These are phyloP conservation scores for Boletellus deceptivus DNA, from an alignment of 1,284 basidiomycete species.

Conservation along the genomic window DNA sequence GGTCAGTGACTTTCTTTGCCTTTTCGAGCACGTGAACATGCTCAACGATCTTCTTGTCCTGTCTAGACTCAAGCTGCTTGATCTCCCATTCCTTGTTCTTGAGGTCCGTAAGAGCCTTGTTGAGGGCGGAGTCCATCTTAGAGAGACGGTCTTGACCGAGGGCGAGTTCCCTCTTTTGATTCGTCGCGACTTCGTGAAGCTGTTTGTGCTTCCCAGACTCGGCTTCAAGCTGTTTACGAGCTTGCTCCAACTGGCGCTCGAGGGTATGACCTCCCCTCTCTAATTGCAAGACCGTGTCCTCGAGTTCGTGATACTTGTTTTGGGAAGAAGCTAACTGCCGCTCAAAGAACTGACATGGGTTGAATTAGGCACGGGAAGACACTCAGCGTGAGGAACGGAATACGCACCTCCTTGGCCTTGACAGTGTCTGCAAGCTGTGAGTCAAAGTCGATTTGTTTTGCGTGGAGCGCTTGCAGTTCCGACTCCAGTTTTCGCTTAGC, in stretches of 20 bases:
- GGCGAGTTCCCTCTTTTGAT: conserved; percentile 67
- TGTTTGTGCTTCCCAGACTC: conserved; percentile 70
- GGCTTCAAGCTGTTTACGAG: conserved; percentile 66
- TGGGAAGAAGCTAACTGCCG: conserved; percentile 73
- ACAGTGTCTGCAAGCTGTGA: conserved; percentile 59
- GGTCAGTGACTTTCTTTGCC: conserved; percentile 94
- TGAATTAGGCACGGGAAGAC: conserved; percentile 3
- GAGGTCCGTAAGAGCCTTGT: conserved; percentile 75
- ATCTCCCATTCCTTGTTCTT: conserved; percentile 85
- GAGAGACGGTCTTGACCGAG: conserved; percentile 68
- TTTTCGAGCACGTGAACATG: conserved; percentile 98
- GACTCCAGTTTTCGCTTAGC: conserved; percentile 68
- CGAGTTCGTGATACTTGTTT: conserved; percentile 79
- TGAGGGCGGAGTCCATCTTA: conserved; percentile 80
- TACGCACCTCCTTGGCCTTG: conserved; percentile 70
- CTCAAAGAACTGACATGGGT: conserved; percentile 47
- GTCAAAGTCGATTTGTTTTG: conserved; percentile 74
- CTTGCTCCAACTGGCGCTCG: conserved; percentile 68
- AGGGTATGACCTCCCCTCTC: conserved; percentile 80
- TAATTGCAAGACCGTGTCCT: conserved; percentile 82
- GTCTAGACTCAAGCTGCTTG: conserved; percentile 79
- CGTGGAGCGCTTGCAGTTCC: conserved; percentile 70
- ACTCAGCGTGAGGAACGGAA: not conserved
- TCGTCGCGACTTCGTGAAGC: conserved; percentile 66
- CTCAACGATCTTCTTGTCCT: conserved; percentile 98